A percentile compares a stretch with the other conserved stretches of the same genome.
Conservation (phyloP, 768 basidiomycete genomes). For the Mycena maculata region DNA sequence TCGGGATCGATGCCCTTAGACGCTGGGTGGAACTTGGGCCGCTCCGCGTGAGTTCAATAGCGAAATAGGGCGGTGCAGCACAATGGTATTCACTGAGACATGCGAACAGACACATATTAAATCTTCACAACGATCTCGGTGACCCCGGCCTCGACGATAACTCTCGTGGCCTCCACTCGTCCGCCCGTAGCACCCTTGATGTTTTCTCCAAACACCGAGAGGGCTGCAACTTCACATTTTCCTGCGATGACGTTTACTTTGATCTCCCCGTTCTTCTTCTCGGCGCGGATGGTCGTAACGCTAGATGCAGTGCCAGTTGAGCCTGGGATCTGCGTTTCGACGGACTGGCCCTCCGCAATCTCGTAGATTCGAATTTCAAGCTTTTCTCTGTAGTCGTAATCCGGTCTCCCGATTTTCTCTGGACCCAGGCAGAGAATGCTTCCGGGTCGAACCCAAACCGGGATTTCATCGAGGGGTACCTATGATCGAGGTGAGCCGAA, state of each 20-base stretch:
- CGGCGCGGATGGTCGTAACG: slow-evolving; percentile 55
- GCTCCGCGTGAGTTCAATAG: too few species aligned
- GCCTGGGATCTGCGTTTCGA: slow-evolving; percentile 54
- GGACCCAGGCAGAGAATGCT: slow-evolving; percentile 72
- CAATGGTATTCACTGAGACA: too few species aligned
- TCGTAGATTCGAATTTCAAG: slow-evolving; percentile 67
- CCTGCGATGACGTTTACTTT: slow-evolving; percentile 40
- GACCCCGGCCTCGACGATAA: slow-evolving; percentile 4
- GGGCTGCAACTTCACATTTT: slow-evolving; percentile 31
- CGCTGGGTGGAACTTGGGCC: slow-evolving; percentile 69
- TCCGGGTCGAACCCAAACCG: slow-evolving; percentile 73
- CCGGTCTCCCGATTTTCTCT: slow-evolving; percentile 60
- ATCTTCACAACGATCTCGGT: slow-evolving; percentile 9
- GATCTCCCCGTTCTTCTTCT: slow-evolving; percentile 46
- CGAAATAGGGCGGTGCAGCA: too few species aligned
- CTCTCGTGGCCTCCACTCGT: background rate
- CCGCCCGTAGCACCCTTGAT: slow-evolving; percentile 13
- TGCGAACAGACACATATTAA: too few species aligned
- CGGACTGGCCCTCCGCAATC: slow-evolving; percentile 54
- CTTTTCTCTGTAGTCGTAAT: slow-evolving; percentile 66
- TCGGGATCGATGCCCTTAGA: slow-evolving; percentile 66
- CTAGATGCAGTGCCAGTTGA: slow-evolving; percentile 52
- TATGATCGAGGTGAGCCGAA: slow-evolving; percentile 34
- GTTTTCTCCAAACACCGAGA: slow-evolving; percentile 22
- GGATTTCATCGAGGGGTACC: slow-evolving; percentile 72